Evolutionary conservation across 2,329 filamentous ascomycete species (phyloP).

Genomic region (Lecanicillium sp.): DNA sequence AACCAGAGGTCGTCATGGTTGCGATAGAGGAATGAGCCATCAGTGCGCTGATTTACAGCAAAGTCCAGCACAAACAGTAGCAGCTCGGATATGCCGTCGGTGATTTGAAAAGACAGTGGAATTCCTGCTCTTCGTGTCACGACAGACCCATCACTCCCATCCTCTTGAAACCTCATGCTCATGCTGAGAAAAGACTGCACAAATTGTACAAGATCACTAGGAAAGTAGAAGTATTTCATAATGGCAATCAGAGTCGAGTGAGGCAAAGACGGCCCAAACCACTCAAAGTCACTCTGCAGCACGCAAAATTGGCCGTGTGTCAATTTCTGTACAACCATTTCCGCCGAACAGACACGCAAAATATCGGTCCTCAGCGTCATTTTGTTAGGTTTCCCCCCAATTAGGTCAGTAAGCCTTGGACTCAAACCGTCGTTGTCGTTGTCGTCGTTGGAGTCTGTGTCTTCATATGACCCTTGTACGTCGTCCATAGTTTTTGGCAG

Average conservation of each 20-base stretch:
- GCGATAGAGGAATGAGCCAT: constrained; percentile 45
- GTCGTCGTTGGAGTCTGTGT: constrained; percentile 23
- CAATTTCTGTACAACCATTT: constrained; percentile 5
- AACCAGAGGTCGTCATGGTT: constrained; percentile 60
- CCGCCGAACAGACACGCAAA: constrained; percentile 6
- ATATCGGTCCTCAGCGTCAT: constrained; percentile 4
- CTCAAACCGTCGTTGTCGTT: constrained; percentile 14
- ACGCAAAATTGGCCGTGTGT: constrained; percentile 16
- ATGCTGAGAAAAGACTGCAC: constrained; percentile 29
- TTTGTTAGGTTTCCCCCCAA: not conserved
- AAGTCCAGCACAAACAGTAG: constrained; percentile 56
- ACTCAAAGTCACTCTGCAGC: constrained; percentile 49
- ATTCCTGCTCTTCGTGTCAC: constrained; percentile 39
- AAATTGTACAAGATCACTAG: constrained; percentile 18
- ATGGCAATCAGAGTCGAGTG: constrained; percentile 46
- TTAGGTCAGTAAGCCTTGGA: constrained; percentile 15
- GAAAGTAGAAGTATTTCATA: constrained; percentile 46
- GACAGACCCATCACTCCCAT: constrained; percentile 3
- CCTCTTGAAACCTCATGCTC: constrained; percentile 4
- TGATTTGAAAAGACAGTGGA: constrained; percentile 47
- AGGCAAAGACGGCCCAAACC: constrained; percentile 48
- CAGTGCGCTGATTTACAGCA: constrained; percentile 46
- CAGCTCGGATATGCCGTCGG: constrained; percentile 46
- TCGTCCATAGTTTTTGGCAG: constrained; percentile 33
- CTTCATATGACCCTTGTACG: constrained; percentile 26